A percentile compares a stretch with the other conserved stretches of the same genome.
Conservation (phyloP, 768 basidiomycete species). For the Leccinum uliginosum region DNA sequence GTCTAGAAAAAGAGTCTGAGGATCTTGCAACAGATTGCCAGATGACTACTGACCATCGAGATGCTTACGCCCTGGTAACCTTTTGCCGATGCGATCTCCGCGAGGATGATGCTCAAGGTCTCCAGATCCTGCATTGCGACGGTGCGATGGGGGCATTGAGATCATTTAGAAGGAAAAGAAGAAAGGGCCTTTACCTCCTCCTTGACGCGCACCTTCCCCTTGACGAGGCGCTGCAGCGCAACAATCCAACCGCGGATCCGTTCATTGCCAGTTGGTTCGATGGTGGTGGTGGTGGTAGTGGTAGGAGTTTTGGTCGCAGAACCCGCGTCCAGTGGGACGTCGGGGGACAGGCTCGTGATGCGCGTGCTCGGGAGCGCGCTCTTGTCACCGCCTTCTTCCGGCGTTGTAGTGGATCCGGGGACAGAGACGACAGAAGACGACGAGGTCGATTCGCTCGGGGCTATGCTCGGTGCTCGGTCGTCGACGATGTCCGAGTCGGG, state of each 20-base stretch:
- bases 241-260: conserved; percentile 16
- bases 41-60: conserved; percentile 15
- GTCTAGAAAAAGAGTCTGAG: conserved; percentile 11
- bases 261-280: background rate
- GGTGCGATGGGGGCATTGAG: background rate
- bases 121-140: conserved; percentile 20
- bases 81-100: conserved; percentile 28
- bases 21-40: background rate
- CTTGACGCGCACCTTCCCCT: conserved; percentile 22
- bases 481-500: conserved; percentile 3
- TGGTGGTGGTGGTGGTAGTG: background rate
- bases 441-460: conserved; percentile 1
- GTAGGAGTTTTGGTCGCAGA: background rate
- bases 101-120: conserved; percentile 24
- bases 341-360: conserved; percentile 19
- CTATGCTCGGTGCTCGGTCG: conserved; percentile 1
- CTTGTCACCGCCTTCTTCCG: background rate
- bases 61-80: conserved; percentile 3
- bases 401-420: background rate
- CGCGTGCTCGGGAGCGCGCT: conserved; percentile 14
- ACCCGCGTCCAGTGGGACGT: background rate
- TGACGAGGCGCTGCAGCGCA: conserved; percentile 29
- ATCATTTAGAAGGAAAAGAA: background rate
- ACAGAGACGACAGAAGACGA: background rate
- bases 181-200: conserved; percentile 18